Base-by-base conservation (phyloP, 257 asterid genomes). In the Ilex asprella region DNA sequence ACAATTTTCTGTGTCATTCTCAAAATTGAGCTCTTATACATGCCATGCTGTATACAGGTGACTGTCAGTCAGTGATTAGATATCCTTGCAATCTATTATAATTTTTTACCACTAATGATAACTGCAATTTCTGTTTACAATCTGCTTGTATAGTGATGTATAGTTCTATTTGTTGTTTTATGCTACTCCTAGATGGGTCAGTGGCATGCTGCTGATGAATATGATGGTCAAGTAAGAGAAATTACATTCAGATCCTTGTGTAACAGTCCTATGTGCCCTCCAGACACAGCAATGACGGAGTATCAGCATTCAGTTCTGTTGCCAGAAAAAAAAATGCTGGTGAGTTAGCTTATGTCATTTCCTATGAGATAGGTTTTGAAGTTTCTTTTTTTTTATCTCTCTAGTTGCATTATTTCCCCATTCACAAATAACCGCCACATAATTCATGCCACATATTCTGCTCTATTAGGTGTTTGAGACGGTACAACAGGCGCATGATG, bases 231-330 rank as follows among this genome's bases (percentile, higher is more conserved):
- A 76, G 86, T 91, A 64, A 82, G 98, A 81, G 96, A 91, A 76
- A 84, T 88, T 67, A 79, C 82, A 52, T 80, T 77, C 64, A 83
- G 88, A 75, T 73, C 86, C 55, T 64, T 86, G 75, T 91, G 96
- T 66, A 75, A 86, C 62, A 86, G 88, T 68, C 95, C 98, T n/a
- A 81, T 91, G 91, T 91, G 98, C 71, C 96, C 96, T 68, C 94
- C 96, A 30, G 94, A 91, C 78, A 91, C 93, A 60, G 88, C 94
- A 62, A 81, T 91, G 78, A 86, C 92, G 16, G 98, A 91, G 81
- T 70, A 75, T 79, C 95, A 91, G 64, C 96, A 86, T 71, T 74
- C 39, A 63, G 78, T 78, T 69, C 67, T 88, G 47, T 84, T 94
- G n/a, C 70, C 75, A 59, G 98, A 91, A 75, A 88, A 78, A 62